Evolutionary conservation across 805 yeast species (phyloP), one percentile per base, ranked within the genome.

Genomic region (Blastobotrys terrestris): DNA sequence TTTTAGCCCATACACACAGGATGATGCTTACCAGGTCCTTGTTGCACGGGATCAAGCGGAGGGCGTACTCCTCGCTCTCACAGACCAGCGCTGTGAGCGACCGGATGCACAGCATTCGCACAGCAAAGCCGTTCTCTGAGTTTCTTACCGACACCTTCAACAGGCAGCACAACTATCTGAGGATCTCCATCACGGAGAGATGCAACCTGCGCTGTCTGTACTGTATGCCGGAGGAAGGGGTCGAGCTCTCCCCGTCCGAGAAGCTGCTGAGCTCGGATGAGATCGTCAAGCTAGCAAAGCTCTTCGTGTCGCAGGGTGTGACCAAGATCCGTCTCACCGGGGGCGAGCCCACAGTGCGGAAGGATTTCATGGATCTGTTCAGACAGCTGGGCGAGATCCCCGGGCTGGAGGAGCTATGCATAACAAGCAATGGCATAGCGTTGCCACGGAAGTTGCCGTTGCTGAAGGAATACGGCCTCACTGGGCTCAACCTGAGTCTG

Each of bases 151-250:
- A 78, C 56, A 69, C 67, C 15, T 75, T 65, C 61, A 68, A 70
- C 15, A 64, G 83, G 42, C 60, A 67, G 31, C 83, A 78, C 55
- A 75, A 77, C 55, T 78, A 78, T 53, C 59, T 78, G 49, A 62
- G 82, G 39, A 78, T 78, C 18, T 74, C 79, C 22, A 69, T 78
- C 31, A 76, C 82, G 0, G 83, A 78, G 55, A 56, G 78, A 19
- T 77, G 82, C 55, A 77, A 77, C 56, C 59, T 77, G 18, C 56
- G 76, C 7, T 66, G 70, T 44, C 63, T 71, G 15, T 78, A 78
- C 58, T 78, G 82, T 56, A 78, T 78, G 83, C 83, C 83, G 0
- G 80, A 76, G 52, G 79, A 78, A 49, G 83, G 83, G 3, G 72
- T 78, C 2, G 75, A 72, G n/a, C 60, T 78, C 21, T 71, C 77